A percentile compares a stretch with the other conserved stretches of the same genome.
These are phyloP conservation scores for Cystoderma amianthinum DNA, from an alignment of 768 basidiomycete genomes.

Conservation along the genomic window DNA sequence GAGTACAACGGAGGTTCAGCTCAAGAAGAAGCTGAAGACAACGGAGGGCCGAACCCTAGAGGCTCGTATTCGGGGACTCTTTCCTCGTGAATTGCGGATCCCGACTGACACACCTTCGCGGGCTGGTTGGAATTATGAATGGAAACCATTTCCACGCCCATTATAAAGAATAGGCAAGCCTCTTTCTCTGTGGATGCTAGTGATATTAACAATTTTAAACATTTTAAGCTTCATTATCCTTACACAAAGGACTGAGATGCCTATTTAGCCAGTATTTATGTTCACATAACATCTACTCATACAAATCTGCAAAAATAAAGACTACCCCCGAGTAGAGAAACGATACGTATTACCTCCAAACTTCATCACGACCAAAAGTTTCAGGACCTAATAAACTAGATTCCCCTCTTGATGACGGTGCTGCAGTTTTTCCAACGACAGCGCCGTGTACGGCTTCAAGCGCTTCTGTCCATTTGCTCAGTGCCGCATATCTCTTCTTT, in stretches of 20 bases:
- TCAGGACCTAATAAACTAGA: constrained; percentile 24
- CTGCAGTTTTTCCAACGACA: constrained; percentile 67
- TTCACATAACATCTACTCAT: too few species aligned
- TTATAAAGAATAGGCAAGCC: constrained; percentile 20
- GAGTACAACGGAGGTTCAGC: constrained; percentile 47
- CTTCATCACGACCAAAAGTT: too few species aligned
- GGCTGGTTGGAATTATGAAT: constrained; percentile 84
- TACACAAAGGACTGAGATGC: too few species aligned
- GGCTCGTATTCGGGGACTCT: constrained; percentile 71
- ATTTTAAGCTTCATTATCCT: too few species aligned
- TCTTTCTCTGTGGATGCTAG: constrained; percentile 2
- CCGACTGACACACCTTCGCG: constrained; percentile 83
- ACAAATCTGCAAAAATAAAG: too few species aligned
- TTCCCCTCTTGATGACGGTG: constrained; percentile 26
- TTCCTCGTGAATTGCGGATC: constrained; percentile 81
- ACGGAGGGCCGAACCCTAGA: constrained; percentile 68
- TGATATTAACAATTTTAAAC: too few species aligned
- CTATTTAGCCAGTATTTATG: too few species aligned
- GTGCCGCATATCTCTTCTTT: constrained; percentile 76
- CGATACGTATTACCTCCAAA: constrained; percentile 23
- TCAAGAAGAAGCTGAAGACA: constrained; percentile 54
- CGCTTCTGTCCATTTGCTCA: constrained; percentile 80
- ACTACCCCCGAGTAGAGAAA: too few species aligned
- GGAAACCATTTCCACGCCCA: constrained; percentile 59
- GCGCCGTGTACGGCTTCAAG: constrained; percentile 71